Evolutionary conservation across 192 early-diverging fungal genomes (phyloP).

Genomic region (Funneliformis mosseae): DNA sequence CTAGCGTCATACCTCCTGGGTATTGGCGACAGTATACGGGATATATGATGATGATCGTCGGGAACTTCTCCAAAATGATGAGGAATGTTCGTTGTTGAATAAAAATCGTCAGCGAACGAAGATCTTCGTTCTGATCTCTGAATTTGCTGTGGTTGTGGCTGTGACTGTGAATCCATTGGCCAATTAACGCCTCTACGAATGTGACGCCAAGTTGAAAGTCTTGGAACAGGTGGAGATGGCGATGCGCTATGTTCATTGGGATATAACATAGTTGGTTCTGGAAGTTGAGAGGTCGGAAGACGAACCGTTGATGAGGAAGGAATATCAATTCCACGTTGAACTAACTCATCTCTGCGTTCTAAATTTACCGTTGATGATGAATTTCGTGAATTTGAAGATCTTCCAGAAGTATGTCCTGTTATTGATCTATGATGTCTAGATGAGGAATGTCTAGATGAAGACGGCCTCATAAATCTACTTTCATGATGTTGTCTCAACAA

Average conservation of each 20-base stretch:
- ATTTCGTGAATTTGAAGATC: neutral
- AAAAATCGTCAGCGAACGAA: neutral
- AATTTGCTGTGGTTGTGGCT: no score
- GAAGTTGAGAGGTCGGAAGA: neutral
- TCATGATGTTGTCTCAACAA: conserved; percentile 22
- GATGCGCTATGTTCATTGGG: neutral
- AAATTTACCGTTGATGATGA: neutral
- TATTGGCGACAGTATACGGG: conserved; percentile 27
- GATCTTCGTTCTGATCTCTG: neutral
- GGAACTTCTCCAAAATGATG: neutral
- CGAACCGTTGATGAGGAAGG: neutral
- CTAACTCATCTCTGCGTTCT: neutral
- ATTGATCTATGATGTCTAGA: conserved; percentile 14
- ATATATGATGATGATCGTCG: neutral
- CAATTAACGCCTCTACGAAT: neutral
- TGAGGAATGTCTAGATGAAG: conserved; percentile 9
- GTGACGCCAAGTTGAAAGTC: neutral
- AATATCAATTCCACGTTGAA: conserved; percentile 22
- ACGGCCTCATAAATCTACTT: neutral
- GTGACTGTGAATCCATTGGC: neutral
- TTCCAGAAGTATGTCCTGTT: neutral
- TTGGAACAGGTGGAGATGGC: neutral
- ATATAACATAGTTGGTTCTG: neutral
- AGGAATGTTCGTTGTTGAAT: neutral
- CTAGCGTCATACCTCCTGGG: conserved; percentile 12